Evolutionary conservation across 495 filamentous ascomycete genomes (phyloP).

Genomic region (Parathielavia hyrcaniae): DNA sequence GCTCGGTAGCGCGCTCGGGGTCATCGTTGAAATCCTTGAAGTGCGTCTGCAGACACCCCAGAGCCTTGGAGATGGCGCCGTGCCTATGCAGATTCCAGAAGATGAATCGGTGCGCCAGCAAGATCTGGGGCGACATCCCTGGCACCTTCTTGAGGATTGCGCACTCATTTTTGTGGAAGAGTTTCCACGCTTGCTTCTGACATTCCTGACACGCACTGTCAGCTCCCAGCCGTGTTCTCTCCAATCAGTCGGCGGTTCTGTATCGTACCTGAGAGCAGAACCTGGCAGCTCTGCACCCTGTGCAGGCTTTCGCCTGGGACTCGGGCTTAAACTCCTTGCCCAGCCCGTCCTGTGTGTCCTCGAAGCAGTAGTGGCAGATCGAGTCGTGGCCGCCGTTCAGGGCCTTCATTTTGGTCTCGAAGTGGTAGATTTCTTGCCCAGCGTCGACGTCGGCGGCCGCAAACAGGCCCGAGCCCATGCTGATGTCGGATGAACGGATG

Average conservation of each 20-base stretch:
- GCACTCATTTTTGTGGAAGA: slow-evolving; percentile 29
- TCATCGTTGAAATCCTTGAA: slow-evolving; percentile 17
- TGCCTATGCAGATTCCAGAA: slow-evolving; percentile 14
- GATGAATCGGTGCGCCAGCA: slow-evolving; percentile 20
- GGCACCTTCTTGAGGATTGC: slow-evolving; percentile 15
- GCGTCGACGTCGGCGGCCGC: slow-evolving; percentile 1
- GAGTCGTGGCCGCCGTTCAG: slow-evolving; percentile 6
- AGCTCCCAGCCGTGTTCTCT: not conserved
- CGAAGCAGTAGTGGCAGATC: slow-evolving; percentile 23
- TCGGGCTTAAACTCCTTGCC: not conserved
- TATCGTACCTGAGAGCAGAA: slow-evolving; percentile 58
- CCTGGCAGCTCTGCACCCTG: slow-evolving; percentile 53
- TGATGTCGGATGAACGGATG: slow-evolving; percentile 18
- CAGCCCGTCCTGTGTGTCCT: slow-evolving; percentile 1
- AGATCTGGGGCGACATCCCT: slow-evolving; percentile 11
- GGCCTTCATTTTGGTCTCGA: slow-evolving; percentile 13
- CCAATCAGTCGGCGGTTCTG: slow-evolving; percentile 2
- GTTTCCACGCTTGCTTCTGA: slow-evolving; percentile 23
- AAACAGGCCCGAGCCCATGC: slow-evolving; percentile 25
- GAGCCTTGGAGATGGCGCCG: slow-evolving; percentile 11
- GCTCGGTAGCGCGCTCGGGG: slow-evolving; percentile 5
- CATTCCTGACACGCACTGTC: slow-evolving; percentile 12
- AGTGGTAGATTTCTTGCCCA: slow-evolving; percentile 25
- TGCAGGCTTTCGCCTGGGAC: slow-evolving; percentile 47
- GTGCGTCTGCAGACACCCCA: slow-evolving; percentile 19